Percentiles rank a stretch among this genome's conserved stretches.
phyloP scores from a whole-genome alignment of 225 moss, liverwort and hornwort species.

The Polytrichum formosum region DNA sequence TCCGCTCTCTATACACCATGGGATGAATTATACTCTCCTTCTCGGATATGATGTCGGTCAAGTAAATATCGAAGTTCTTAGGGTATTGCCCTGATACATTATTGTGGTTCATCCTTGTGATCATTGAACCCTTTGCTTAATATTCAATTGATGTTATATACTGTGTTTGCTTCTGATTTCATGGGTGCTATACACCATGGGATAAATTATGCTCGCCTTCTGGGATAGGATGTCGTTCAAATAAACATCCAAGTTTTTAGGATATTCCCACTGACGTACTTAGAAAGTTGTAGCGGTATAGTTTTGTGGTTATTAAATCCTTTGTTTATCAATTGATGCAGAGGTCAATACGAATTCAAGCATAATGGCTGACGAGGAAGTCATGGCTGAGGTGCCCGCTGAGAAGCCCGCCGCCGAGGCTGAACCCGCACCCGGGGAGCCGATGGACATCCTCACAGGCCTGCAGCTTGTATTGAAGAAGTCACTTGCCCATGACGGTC shows the following conservation, averaged over 20 bases:
- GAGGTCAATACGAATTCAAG: background rate
- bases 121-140: no score
- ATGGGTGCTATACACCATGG: no score
- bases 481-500: conserved; percentile 30
- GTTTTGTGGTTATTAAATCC: background rate
- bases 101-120: no score
- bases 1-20: no score
- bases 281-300: background rate
- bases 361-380: conserved; percentile 31
- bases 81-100: no score
- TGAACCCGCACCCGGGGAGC: conserved; percentile 26
- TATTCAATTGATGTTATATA: no score
- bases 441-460: conserved; percentile 34
- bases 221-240: background rate
- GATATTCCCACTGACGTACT: background rate
- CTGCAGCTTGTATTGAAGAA: conserved; percentile 35
- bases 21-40: no score
- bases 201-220: background rate
- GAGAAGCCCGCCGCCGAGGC: conserved; percentile 22
- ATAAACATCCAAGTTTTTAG: background rate
- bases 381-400: conserved; percentile 13
- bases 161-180: no score
- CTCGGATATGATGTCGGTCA: no score
- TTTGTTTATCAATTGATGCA: background rate
- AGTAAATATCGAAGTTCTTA: no score